Percentiles rank a stretch among this genome's conserved stretches.
Evolutionary conservation across 129 eudicot species (phyloP).

Genomic region (Helianthus annuus): HanXRQr2.0-SUNRISE NC_035436.2:204981107-204981606

Average conservation of each 20-base stretch:
- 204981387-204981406: conserved; percentile 57
- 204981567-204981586: too few relatives aligned
- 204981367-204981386: conserved; percentile 80
- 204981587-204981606: too few relatives aligned
- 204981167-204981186: conserved; percentile 63
- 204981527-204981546: too few relatives aligned
- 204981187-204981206: conserved; percentile 67
- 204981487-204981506: too few relatives aligned
- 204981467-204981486: too few relatives aligned
- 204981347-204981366: conserved; percentile 62
- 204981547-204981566: too few relatives aligned
- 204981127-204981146: conserved; percentile 50
- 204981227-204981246: neutral
- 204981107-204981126: conserved; percentile 52
- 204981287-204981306: neutral
- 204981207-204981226: conserved; percentile 69
- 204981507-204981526: too few relatives aligned
- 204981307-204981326: neutral
- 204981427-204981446: conserved; percentile 54
- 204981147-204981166: conserved; percentile 77
- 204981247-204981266: too few relatives aligned
- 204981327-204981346: neutral
- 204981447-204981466: conserved; percentile 43
- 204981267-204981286: neutral
- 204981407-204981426: conserved; percentile 62